These are phyloP conservation scores for Paraglomus brasilianum DNA, from an alignment of 192 early-diverging fungal species.

Conservation along the genomic window DNA sequence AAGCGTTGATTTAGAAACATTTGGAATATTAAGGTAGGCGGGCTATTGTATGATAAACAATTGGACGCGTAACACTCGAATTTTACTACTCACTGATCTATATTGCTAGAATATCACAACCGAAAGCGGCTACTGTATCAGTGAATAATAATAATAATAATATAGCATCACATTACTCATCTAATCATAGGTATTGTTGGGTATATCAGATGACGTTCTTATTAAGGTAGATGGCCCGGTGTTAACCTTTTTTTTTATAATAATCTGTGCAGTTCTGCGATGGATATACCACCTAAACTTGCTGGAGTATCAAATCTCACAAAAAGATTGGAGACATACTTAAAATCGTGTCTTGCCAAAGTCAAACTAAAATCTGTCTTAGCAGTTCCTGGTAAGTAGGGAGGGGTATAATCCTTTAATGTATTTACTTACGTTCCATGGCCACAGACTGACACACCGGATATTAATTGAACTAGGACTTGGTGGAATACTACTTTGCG, in stretches of 20 bases:
- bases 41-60: neutral
- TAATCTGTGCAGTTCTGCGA: neutral
- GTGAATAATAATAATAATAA: slow-evolving; percentile 40
- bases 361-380: slow-evolving; percentile 10
- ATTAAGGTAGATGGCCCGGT: neutral
- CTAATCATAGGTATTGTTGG: slow-evolving; percentile 6
- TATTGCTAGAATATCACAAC: slow-evolving; percentile 33
- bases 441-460: too few species aligned
- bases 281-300: slow-evolving; percentile 24
- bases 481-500: slow-evolving; percentile 66
- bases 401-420: too few species aligned
- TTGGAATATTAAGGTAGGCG: slow-evolving; percentile 51
- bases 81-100: slow-evolving; percentile 11
- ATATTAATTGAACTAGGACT: too few species aligned
- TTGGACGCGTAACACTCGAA: neutral
- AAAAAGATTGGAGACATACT: slow-evolving; percentile 19
- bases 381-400: slow-evolving; percentile 30
- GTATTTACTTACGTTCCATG: too few species aligned
- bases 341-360: slow-evolving; percentile 21
- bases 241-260: neutral
- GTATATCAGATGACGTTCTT: neutral
- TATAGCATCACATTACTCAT: neutral
- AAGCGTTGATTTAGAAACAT: slow-evolving; percentile 46
- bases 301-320: slow-evolving; percentile 31
- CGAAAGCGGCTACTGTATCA: slow-evolving; percentile 24